These are phyloP conservation scores for Populus trichocarpa DNA, from an alignment of 441 rosid species.

Conservation along the genomic window DNA sequence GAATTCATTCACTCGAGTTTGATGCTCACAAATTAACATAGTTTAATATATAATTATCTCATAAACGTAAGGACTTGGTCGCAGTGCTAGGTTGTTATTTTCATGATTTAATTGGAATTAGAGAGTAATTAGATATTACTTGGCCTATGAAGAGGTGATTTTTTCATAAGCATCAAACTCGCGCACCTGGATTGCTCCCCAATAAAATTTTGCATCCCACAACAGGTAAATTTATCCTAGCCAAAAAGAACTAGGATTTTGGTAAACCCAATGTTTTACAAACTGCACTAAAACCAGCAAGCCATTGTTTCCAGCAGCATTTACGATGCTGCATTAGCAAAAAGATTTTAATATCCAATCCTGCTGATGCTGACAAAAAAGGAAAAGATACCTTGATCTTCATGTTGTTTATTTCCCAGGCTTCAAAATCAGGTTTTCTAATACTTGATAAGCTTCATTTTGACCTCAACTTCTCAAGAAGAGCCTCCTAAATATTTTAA, in stretches of 20 bases:
- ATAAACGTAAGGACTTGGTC: too few relatives aligned
- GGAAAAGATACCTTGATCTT: background rate
- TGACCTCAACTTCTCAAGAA: background rate
- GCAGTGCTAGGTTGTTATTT: too few relatives aligned
- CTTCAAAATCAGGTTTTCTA: constrained; percentile 25
- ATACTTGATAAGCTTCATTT: constrained; percentile 1
- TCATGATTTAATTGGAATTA: too few relatives aligned
- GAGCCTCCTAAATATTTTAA: constrained; percentile 1
- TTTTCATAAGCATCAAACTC: too few relatives aligned
- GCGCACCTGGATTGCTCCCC: too few relatives aligned
- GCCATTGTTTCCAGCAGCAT: background rate
- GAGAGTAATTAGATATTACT: too few relatives aligned
- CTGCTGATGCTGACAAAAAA: background rate
- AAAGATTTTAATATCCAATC: background rate
- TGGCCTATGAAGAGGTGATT: too few relatives aligned
- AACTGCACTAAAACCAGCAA: background rate
- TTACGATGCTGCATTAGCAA: background rate
- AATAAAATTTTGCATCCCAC: too few relatives aligned
- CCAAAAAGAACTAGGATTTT: background rate
- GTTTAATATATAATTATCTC: too few relatives aligned
- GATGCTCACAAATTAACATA: too few relatives aligned
- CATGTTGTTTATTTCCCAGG: constrained; percentile 22
- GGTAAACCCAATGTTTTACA: background rate
- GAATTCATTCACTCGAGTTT: too few relatives aligned
- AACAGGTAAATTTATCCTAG: too few relatives aligned